Conservation (phyloP, 345 rosid genomes). For the Boechera divaricarpa region DNA sequence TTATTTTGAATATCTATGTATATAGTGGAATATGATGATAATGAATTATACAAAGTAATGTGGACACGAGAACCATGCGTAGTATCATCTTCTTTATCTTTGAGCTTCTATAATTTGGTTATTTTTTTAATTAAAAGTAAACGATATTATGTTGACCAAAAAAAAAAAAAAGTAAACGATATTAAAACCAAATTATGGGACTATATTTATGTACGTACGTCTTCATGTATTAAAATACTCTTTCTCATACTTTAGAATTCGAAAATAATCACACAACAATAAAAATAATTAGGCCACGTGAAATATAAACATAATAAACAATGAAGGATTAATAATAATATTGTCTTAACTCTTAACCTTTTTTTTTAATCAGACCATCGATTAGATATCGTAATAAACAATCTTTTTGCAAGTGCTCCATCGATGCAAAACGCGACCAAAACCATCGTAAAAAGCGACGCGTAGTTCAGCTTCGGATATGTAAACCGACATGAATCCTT, state of each 20-base stretch:
- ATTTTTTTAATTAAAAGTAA: not conserved
- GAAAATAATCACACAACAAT: conserved; percentile 6
- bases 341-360: not conserved
- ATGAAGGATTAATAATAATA: not conserved
- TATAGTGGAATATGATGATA: not conserved
- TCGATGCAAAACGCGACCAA: conserved; percentile 58
- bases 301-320: not conserved
- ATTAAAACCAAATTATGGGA: not conserved
- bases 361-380: not conserved
- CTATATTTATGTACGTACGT: not conserved
- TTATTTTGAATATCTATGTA: not conserved
- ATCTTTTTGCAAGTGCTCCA: conserved; percentile 48
- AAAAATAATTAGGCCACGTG: not conserved
- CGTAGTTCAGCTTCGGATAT: conserved; percentile 40
- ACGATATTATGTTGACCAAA: not conserved
- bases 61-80: conserved; percentile 16
- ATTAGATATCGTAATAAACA: conserved; percentile 28
- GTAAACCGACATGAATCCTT: conserved; percentile 76
- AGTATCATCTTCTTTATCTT: too few species aligned
- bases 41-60: conserved; percentile 1
- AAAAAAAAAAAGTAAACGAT: not conserved
- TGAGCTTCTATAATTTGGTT: not conserved
- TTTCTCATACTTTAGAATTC: conserved; percentile 3
- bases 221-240: not conserved
- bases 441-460: conserved; percentile 55